Evolutionary conservation across 2,329 filamentous ascomycete species (phyloP).

Genomic region (Colletotrichum sansevieriae): DNA sequence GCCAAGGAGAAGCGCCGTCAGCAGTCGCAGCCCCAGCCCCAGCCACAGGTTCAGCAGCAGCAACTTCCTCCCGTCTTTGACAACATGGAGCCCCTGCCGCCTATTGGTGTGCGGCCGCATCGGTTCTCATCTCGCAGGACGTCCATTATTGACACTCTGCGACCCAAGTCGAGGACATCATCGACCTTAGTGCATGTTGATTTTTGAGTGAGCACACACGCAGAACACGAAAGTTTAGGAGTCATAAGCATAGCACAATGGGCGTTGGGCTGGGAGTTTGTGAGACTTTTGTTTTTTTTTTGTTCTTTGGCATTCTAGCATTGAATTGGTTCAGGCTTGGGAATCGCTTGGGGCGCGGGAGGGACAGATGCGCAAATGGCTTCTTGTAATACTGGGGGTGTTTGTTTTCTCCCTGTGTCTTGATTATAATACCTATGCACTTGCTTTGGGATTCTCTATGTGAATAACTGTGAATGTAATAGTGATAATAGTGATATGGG

Average conservation of each 20-base stretch:
- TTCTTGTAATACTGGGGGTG: too few relatives aligned
- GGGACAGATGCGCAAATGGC: too few relatives aligned
- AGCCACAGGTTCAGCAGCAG: neutral
- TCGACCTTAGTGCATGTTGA: constrained; percentile 33
- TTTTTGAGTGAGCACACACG: constrained; percentile 28
- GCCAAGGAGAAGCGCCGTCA: constrained; percentile 34
- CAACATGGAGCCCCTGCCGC: constrained; percentile 11
- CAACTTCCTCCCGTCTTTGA: neutral
- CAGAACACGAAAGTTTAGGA: neutral
- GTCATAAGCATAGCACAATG: neutral
- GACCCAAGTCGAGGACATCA: constrained; percentile 34
- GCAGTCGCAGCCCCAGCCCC: constrained; percentile 20
- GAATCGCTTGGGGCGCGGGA: too few relatives aligned
- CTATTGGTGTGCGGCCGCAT: constrained; percentile 28
- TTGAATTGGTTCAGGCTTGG: too few relatives aligned
- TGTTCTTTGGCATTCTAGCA: too few relatives aligned
- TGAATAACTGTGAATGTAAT: too few relatives aligned
- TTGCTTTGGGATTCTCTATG: too few relatives aligned
- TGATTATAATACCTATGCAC: too few relatives aligned
- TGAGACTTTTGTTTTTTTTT: too few relatives aligned
- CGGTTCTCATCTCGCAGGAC: constrained; percentile 37
- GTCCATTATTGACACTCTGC: constrained; percentile 29
- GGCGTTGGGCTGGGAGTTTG: neutral
- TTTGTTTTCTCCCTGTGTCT: too few relatives aligned
- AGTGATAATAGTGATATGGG: too few relatives aligned